Evolutionary conservation across 306 rosid genomes (phyloP).

Genomic region (Pyrus pyrifolia): DNA sequence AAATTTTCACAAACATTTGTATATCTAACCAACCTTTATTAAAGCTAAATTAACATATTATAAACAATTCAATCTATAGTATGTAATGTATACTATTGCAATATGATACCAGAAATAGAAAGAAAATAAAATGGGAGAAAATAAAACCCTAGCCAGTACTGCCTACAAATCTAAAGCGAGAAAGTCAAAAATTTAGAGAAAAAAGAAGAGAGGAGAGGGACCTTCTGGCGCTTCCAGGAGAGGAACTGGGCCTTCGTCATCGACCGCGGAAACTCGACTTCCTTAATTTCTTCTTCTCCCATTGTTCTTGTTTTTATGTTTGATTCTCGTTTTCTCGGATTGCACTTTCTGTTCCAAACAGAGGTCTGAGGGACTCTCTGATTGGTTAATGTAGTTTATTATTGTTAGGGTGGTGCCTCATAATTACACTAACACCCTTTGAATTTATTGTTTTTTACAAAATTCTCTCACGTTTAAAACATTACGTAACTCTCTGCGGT

Average conservation of each 20-base stretch:
- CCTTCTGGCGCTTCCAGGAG: conserved; percentile 85
- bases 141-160: not conserved
- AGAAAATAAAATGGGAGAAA: not conserved
- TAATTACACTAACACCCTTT: no score
- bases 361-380: not conserved
- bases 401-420: no score
- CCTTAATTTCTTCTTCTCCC: conserved; percentile 21
- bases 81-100: not conserved
- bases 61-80: not conserved
- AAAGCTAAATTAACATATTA: not conserved
- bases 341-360: not conserved
- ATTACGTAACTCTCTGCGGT: no score
- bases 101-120: not conserved
- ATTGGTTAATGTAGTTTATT: not conserved
- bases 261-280: conserved; percentile 24
- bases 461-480: no score
- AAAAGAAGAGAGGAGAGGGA: conserved; percentile 10
- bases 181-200: not conserved
- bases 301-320: conserved; percentile 24
- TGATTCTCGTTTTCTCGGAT: conserved; percentile 4
- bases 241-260: conserved; percentile 53
- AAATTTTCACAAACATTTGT: not conserved
- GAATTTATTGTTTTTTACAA: no score
- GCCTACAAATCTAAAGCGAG: not conserved
- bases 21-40: not conserved